Conservation (phyloP, 148 eudicot genomes). For the Vaccinium myrtillus region DNA sequence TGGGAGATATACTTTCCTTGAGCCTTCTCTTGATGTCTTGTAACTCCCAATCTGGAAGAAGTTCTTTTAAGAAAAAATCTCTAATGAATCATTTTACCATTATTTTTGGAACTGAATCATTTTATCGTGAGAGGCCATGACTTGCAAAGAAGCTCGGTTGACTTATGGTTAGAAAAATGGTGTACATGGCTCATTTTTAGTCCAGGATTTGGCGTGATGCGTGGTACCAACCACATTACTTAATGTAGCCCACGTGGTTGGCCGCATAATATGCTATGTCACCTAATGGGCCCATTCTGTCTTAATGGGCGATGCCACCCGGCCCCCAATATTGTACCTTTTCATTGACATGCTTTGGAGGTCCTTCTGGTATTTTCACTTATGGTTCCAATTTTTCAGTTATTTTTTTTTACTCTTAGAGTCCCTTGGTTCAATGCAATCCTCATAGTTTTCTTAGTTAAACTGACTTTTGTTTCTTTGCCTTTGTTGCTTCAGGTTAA, state of each 20-base stretch:
- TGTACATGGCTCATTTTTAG: background rate
- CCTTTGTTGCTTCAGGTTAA: slow-evolving; percentile 48
- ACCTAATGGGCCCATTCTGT: no score
- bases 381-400: background rate
- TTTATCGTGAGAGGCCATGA: background rate
- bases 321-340: no score
- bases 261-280: background rate
- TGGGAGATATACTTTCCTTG: background rate
- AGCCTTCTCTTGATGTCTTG: background rate
- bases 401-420: background rate
- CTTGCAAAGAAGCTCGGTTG: background rate
- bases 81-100: background rate
- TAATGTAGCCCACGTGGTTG: background rate
- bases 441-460: background rate
- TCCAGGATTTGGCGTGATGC: background rate
- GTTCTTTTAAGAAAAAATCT: background rate
- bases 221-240: background rate
- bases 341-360: background rate
- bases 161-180: background rate
- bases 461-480: background rate
- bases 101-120: background rate
- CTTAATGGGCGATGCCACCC: no score
- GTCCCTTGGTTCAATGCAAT: background rate
- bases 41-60: background rate
- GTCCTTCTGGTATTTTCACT: background rate